Evolutionary conservation across 2,329 filamentous ascomycete species (phyloP), one percentile per base, ranked within the genome.

Genomic region (Cordyceps pruinosa): DNA sequence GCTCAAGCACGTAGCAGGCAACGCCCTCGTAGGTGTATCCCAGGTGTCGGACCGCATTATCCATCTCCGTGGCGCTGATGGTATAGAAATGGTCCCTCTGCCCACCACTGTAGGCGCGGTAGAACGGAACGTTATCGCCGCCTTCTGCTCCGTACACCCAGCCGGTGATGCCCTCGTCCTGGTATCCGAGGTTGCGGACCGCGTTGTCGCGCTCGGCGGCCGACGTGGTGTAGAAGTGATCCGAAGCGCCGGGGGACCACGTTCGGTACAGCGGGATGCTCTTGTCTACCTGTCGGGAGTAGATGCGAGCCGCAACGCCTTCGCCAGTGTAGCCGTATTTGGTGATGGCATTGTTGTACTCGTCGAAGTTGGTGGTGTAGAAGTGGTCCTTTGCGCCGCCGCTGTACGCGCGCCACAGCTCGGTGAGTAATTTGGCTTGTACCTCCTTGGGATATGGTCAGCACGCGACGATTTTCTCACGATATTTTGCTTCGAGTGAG

Each of bases 171-270:
- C 56, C 56, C 45, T 58, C 56, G 50, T 58, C 25, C 9, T 12
- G 47, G 50, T 58, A 58, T 5, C 56, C 56, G 4, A 58, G 50
- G 17, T 32, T 5, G 26, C n/a, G 42, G 5, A 54, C 37, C 2
- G 56, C 56, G 8, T 58, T 58, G 39, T 58, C 35, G 49, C 56
- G 56, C 56, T 58, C 56, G 5, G 49, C 13, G 26, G 44, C 50
- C 4, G 56, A 58, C 4, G 56, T 58, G 28, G 56, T 58, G 50
- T 58, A 58, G 44, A 58, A 58, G 44, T 58, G 56, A 25, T 58
- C 56, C 10, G 25, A 9, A 2, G 49, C 56, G 17, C 34, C 17
- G 7, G 49, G 39, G 15, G 56, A 58, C 19, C 41, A 58, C 8
- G 42, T 48, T 2, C 56, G 49, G 50, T 44, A 58, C 12, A 58